phyloP scores from a whole-genome alignment of 129 eudicot species.

The sunflower (Helianthus annuus) region DNA sequence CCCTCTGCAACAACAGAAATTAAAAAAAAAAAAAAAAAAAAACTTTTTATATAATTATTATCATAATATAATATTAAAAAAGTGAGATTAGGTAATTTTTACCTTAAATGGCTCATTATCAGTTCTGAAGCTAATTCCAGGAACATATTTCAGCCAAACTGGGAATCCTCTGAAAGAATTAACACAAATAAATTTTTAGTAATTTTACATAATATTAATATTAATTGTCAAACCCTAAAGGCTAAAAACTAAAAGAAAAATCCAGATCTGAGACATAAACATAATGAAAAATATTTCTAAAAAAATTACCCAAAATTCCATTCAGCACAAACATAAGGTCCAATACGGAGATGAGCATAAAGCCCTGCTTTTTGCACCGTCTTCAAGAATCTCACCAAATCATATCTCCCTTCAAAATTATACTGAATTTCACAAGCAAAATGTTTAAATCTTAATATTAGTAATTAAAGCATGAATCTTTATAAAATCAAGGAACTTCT shows the following conservation, averaged over 20 bases:
- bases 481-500: neutral
- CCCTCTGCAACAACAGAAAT: conserved; percentile 45
- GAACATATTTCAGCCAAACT: conserved; percentile 88
- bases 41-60: neutral
- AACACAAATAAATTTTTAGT: conserved; percentile 18
- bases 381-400: conserved; percentile 74
- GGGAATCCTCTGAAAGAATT: conserved; percentile 76
- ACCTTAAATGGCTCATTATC: conserved; percentile 96
- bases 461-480: neutral
- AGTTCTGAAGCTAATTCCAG: conserved; percentile 89
- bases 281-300: neutral
- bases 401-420: conserved; percentile 74
- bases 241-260: conserved; percentile 1
- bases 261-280: conserved; percentile 23
- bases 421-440: conserved; percentile 51
- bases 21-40: no score
- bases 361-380: conserved; percentile 81
- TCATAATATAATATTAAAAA: conserved; percentile 30
- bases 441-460: neutral
- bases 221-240: neutral
- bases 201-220: conserved; percentile 3
- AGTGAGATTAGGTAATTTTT: conserved; percentile 45
- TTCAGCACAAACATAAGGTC: conserved; percentile 90
- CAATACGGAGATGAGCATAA: conserved; percentile 77
- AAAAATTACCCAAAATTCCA: conserved; percentile 84